These are phyloP conservation scores for Mycena maculata DNA, from an alignment of 768 basidiomycete genomes.

Conservation along the genomic window DNA sequence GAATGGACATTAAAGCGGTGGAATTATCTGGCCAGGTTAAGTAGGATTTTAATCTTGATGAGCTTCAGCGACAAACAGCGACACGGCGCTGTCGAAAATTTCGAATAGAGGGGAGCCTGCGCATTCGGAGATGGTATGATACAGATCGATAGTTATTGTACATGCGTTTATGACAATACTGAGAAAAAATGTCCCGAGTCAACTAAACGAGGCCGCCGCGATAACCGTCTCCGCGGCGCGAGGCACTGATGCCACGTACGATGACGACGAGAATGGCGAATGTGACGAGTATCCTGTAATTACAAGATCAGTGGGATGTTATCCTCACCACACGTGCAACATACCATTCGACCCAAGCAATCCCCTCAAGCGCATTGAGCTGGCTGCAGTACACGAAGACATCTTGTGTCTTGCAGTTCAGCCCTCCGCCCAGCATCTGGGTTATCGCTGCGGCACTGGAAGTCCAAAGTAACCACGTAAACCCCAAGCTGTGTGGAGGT, in stretches of 20 bases:
- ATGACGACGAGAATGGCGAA: constrained; percentile 69
- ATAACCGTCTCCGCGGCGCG: constrained; percentile 74
- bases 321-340: constrained; percentile 35
- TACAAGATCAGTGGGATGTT: constrained; percentile 10
- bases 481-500: constrained; percentile 57
- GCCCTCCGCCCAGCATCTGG: constrained; percentile 69
- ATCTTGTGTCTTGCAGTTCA: constrained; percentile 70
- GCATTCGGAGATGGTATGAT: background rate
- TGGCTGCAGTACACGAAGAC: constrained; percentile 76
- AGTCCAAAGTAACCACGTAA: constrained; percentile 86
- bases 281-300: constrained; percentile 70
- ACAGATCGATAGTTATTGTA: background rate
- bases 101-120: too few relatives aligned
- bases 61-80: too few relatives aligned
- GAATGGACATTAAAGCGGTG: too few relatives aligned
- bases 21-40: too few relatives aligned
- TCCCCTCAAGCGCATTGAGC: constrained; percentile 78
- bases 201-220: constrained; percentile 61
- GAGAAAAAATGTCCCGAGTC: background rate
- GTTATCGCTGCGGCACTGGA: constrained; percentile 81
- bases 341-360: constrained; percentile 82
- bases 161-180: background rate
- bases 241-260: constrained; percentile 66
- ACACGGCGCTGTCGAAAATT: too few relatives aligned
- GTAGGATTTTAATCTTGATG: too few relatives aligned